These are phyloP conservation scores for Apiosordaria backusii DNA, from an alignment of 495 filamentous ascomycete species.

Conservation along the genomic window DNA sequence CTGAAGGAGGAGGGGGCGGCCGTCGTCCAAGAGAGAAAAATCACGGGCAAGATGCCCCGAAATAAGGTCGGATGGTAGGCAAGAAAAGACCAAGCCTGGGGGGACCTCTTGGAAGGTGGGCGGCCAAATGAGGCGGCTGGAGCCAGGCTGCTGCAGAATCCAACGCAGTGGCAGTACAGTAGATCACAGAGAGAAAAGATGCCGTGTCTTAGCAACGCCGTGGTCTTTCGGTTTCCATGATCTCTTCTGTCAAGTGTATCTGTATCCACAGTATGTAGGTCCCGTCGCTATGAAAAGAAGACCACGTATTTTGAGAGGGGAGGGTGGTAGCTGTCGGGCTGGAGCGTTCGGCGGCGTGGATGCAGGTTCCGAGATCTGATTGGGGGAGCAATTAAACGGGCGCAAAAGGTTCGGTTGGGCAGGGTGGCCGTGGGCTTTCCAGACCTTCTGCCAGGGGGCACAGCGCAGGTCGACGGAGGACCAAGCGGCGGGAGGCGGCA, in stretches of 20 bases:
- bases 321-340: constrained; percentile 16
- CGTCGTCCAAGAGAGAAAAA: constrained; percentile 8
- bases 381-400: constrained; percentile 31
- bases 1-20: constrained; percentile 2
- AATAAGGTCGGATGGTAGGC: constrained; percentile 8
- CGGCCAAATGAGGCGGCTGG: constrained; percentile 6
- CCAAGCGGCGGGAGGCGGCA: constrained; percentile 4
- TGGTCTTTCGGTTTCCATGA: background rate
- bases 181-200: constrained; percentile 7
- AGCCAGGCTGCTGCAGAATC: background rate
- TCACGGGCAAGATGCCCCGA: constrained; percentile 2
- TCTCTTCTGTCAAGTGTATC: background rate
- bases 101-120: background rate
- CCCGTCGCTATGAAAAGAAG: background rate
- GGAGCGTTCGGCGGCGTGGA: constrained; percentile 23
- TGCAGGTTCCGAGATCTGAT: constrained; percentile 24
- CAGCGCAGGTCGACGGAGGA: constrained; percentile 3
- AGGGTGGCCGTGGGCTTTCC: constrained; percentile 11
- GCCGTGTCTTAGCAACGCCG: constrained; percentile 17
- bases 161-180: background rate
- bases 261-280: background rate
- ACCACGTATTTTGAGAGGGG: constrained; percentile 18
- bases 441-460: constrained; percentile 4
- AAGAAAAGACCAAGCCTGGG: background rate
- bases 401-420: constrained; percentile 26